These are phyloP conservation scores for Lachancea fermentati DNA, from an alignment of 805 yeast species.

Conservation along the genomic window DNA sequence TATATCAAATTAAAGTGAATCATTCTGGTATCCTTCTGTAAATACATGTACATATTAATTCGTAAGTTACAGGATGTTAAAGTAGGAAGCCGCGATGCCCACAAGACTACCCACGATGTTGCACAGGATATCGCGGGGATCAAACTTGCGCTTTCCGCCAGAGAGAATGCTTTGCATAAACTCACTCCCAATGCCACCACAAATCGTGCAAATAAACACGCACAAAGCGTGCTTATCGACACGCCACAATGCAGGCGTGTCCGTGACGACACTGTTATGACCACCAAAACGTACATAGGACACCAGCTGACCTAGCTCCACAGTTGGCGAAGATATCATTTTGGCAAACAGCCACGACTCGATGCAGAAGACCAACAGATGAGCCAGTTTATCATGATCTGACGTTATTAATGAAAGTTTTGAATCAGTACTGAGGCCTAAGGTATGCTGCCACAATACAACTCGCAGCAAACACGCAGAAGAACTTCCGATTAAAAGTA, in stretches of 20 bases:
- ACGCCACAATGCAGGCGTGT: neutral
- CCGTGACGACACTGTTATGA: neutral
- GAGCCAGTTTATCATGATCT: constrained; percentile 47
- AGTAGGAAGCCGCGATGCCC: constrained; percentile 19
- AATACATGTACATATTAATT: constrained; percentile 1
- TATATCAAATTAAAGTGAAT: constrained; percentile 45
- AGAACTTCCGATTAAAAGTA: constrained; percentile 13
- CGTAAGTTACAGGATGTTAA: neutral
- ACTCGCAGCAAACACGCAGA: constrained; percentile 11
- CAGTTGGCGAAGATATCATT: constrained; percentile 36
- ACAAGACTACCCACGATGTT: constrained; percentile 30
- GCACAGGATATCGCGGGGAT: constrained; percentile 40
- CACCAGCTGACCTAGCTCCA: constrained; percentile 10
- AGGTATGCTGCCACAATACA: constrained; percentile 21
- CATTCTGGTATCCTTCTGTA: neutral
- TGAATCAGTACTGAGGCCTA: constrained; percentile 34
- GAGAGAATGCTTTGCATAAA: constrained; percentile 37
- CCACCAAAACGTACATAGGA: neutral
- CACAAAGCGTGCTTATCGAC: constrained; percentile 30
- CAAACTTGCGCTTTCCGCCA: constrained; percentile 40
- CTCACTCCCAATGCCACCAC: constrained; percentile 47
- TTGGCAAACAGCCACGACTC: constrained; percentile 46
- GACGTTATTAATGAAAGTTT: constrained; percentile 37
- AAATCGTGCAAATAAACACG: constrained; percentile 39
- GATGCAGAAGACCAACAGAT: constrained; percentile 41